Percentiles rank a stretch among this genome's conserved stretches.
phyloP scores from a whole-genome alignment of 1,284 basidiomycete genomes.

The Coniferiporia sulphurascens region DNA sequence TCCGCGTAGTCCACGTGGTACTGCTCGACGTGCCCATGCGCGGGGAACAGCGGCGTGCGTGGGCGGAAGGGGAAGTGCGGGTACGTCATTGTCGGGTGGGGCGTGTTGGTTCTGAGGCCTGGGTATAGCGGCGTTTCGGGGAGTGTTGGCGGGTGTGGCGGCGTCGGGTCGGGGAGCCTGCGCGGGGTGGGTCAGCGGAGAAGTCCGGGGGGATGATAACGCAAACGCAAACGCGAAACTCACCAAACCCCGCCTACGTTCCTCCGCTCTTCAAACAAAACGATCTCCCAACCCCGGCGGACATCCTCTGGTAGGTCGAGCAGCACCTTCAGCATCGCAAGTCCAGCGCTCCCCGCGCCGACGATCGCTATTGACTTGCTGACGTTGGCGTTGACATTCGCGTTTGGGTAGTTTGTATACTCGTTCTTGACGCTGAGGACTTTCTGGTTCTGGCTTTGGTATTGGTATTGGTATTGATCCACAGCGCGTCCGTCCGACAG shows the following conservation, averaged over 20 bases:
- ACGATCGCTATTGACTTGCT: slow-evolving; percentile 49
- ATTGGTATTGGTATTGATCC: no score
- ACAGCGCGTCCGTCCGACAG: not conserved
- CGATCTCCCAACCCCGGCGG: slow-evolving; percentile 39
- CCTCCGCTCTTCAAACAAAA: slow-evolving; percentile 46
- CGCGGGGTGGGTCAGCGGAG: no score
- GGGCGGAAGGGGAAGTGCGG: slow-evolving; percentile 47
- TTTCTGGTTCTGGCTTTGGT: not conserved
- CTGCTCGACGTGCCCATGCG: slow-evolving; percentile 39
- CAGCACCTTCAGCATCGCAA: slow-evolving; percentile 46
- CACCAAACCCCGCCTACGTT: slow-evolving; percentile 50
- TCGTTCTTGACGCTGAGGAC: not conserved
- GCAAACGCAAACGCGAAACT: not conserved
- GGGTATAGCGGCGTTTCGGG: slow-evolving; percentile 54
- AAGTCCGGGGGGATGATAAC: not conserved
- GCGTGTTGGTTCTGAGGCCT: slow-evolving; percentile 49
- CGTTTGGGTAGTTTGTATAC: not conserved
- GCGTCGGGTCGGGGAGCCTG: slow-evolving; percentile 43
- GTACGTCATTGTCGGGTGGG: slow-evolving; percentile 49
- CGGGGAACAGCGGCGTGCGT: slow-evolving; percentile 44
- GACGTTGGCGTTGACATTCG: not conserved
- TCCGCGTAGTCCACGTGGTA: slow-evolving; percentile 43
- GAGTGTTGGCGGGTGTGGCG: slow-evolving; percentile 38
- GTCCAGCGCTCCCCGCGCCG: slow-evolving; percentile 49
- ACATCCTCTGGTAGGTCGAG: slow-evolving; percentile 40